Evolutionary conservation across 306 rosid species (phyloP).

Genomic region (Hippophae tibetana): DNA sequence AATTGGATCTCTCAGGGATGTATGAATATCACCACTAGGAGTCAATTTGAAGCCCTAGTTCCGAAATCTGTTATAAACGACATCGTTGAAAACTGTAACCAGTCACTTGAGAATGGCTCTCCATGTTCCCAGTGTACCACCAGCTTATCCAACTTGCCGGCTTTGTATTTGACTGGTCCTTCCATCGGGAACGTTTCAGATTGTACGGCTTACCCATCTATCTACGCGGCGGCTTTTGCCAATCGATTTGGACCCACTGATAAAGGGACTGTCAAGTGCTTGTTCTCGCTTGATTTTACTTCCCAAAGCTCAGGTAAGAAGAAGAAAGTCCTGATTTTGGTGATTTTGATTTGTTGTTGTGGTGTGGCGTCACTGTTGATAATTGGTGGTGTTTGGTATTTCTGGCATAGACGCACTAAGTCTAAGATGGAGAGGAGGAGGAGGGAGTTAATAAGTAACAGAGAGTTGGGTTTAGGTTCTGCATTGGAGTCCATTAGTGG

Average conservation of each 20-base stretch:
- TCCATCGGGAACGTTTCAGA: conserved; percentile 47
- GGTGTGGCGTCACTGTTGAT: conserved; percentile 16
- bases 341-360: conserved; percentile 27
- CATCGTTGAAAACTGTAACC: conserved; percentile 31
- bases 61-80: background rate
- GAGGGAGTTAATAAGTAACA: conserved; percentile 10
- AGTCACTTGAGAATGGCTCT: conserved; percentile 36
- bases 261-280: conserved; percentile 45
- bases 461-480: conserved; percentile 30
- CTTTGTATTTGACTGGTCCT: conserved; percentile 28
- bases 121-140: conserved; percentile 69
- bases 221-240: conserved; percentile 61
- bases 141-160: conserved; percentile 19
- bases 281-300: conserved; percentile 32
- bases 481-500: conserved; percentile 60
- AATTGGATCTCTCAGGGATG: conserved; percentile 60
- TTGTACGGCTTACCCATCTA: conserved; percentile 38
- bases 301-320: conserved; percentile 18
- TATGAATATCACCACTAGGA: conserved; percentile 51
- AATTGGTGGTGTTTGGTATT: conserved; percentile 30
- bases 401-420: conserved; percentile 23
- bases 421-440: conserved; percentile 3
- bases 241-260: conserved; percentile 39
- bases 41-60: conserved; percentile 25
- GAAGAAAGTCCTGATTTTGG: conserved; percentile 21